Conservation (phyloP, 352 stramenopile genomes). For the Globisporangium nagaii region DNA sequence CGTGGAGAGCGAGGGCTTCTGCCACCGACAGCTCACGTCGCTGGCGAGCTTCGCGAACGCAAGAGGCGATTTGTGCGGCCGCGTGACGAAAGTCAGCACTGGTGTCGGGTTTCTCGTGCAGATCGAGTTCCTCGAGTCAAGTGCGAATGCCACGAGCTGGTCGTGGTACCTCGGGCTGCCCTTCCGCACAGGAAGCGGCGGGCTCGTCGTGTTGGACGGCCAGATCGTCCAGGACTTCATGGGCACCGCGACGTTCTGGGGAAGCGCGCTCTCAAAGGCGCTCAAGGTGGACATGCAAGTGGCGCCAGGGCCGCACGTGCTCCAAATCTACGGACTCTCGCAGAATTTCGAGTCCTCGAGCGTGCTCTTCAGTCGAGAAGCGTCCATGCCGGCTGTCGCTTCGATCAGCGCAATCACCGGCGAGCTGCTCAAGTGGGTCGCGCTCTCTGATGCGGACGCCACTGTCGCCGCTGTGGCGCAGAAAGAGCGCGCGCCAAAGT, state of each 20-base stretch:
- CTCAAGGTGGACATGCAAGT: conserved; percentile 37
- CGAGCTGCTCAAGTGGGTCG: conserved; percentile 33
- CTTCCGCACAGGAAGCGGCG: conserved; percentile 42
- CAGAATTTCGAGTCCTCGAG: conserved; percentile 39
- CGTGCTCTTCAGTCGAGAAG: conserved; percentile 41
- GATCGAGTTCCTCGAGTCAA: conserved; percentile 47
- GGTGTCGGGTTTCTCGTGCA: conserved; percentile 40
- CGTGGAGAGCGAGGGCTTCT: conserved; percentile 51
- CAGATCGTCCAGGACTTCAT: conserved; percentile 40
- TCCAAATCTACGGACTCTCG: conserved; percentile 43
- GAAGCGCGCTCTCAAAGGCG: conserved; percentile 25
- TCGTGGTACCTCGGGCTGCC: conserved; percentile 53
- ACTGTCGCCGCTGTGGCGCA: conserved; percentile 19
- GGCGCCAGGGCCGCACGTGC: conserved; percentile 24
- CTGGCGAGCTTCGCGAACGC: conserved; percentile 38
- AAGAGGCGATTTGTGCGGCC: conserved; percentile 42
- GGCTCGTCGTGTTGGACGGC: conserved; percentile 38
- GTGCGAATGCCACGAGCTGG: conserved; percentile 26
- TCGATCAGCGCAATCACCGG: conserved; percentile 19
- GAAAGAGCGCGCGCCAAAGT: conserved; percentile 27
- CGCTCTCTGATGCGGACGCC: conserved; percentile 25
- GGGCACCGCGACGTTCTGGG: conserved; percentile 36
- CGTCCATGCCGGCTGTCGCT: conserved; percentile 17
- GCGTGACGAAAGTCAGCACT: conserved; percentile 26
- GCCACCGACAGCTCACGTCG: conserved; percentile 33